These are phyloP conservation scores for Toxoplasma gondii DNA, from an alignment of 169 alveolate genomes.

Conservation along the genomic window DNA sequence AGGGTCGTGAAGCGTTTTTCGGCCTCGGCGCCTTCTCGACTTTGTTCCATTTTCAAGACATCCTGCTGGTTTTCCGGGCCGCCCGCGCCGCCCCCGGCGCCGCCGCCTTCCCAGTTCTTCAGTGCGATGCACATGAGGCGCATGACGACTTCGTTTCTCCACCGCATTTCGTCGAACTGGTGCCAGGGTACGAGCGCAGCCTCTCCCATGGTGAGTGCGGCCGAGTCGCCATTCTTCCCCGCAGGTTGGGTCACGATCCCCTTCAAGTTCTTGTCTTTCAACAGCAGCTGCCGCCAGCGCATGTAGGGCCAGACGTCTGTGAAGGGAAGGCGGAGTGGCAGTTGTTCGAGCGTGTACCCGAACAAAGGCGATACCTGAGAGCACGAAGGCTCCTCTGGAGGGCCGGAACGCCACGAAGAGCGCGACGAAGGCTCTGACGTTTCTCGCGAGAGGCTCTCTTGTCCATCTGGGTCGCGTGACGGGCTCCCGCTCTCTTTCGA, in stretches of 20 bases:
- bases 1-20: constrained; percentile 47
- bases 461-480: background rate
- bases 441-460: too few relatives aligned
- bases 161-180: constrained; percentile 57
- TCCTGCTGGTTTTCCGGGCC: background rate
- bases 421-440: background rate
- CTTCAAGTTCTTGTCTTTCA: constrained; percentile 49
- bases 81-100: constrained; percentile 38
- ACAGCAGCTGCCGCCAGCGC: constrained; percentile 62
- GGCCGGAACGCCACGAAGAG: background rate
- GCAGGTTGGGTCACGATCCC: constrained; percentile 46
- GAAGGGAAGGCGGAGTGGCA: constrained; percentile 61
- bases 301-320: constrained; percentile 51
- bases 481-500: background rate
- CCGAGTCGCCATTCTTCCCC: background rate
- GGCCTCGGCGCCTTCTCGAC: constrained; percentile 57
- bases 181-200: constrained; percentile 66
- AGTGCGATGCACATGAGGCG: constrained; percentile 49
- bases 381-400: constrained; percentile 42
- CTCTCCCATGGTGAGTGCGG: background rate
- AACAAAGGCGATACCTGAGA: constrained; percentile 37
- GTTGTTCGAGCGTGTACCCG: constrained; percentile 54
- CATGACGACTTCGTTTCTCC: constrained; percentile 48
- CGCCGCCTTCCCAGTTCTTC: constrained; percentile 33
- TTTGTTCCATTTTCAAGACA: background rate